Conservation (phyloP, 2,329 filamentous ascomycete species). For the Pochonia chlamydosporia region DNA sequence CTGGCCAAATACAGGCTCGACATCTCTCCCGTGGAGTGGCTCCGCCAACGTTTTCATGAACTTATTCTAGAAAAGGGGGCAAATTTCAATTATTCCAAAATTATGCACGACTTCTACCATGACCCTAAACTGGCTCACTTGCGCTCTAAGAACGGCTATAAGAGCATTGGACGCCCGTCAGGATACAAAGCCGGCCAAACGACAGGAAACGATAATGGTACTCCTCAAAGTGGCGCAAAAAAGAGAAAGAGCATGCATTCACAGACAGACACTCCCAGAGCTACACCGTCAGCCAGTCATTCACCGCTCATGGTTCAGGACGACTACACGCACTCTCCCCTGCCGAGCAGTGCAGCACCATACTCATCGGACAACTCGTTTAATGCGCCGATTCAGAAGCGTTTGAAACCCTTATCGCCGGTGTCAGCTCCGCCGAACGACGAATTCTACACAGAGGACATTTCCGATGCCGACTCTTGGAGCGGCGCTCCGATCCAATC, state of each 20-base stretch:
- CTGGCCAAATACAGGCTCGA: slow-evolving; percentile 48
- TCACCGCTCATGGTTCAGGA: slow-evolving; percentile 19
- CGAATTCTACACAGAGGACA: slow-evolving; percentile 40
- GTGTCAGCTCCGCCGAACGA: slow-evolving; percentile 16
- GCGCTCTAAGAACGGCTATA: slow-evolving; percentile 47
- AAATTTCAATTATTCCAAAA: slow-evolving; percentile 45
- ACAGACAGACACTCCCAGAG: slow-evolving; percentile 20
- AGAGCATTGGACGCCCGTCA: slow-evolving; percentile 52
- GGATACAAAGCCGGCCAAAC: slow-evolving; percentile 31
- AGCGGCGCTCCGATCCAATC: slow-evolving; percentile 37
- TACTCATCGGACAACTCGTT: not conserved
- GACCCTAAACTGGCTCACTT: slow-evolving; percentile 45
- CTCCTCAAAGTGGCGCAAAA: slow-evolving; percentile 19
- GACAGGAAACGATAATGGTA: slow-evolving; percentile 5
- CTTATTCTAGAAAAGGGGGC: slow-evolving; percentile 36
- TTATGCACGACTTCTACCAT: slow-evolving; percentile 49
- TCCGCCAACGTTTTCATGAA: slow-evolving; percentile 51
- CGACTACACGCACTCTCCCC: slow-evolving; percentile 5
- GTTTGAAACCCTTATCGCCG: slow-evolving; percentile 17
- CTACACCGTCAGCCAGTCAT: slow-evolving; percentile 19
- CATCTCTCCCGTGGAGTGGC: slow-evolving; percentile 48
- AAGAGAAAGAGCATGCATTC: slow-evolving; percentile 30
- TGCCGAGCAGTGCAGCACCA: not conserved
- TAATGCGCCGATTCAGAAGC: slow-evolving; percentile 18
- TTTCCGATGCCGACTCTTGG: slow-evolving; percentile 47